A percentile compares a stretch with the other conserved stretches of the same genome.
phyloP scores from a whole-genome alignment of 208 protist genomes.

The Wallacemonas sp. region DNA sequence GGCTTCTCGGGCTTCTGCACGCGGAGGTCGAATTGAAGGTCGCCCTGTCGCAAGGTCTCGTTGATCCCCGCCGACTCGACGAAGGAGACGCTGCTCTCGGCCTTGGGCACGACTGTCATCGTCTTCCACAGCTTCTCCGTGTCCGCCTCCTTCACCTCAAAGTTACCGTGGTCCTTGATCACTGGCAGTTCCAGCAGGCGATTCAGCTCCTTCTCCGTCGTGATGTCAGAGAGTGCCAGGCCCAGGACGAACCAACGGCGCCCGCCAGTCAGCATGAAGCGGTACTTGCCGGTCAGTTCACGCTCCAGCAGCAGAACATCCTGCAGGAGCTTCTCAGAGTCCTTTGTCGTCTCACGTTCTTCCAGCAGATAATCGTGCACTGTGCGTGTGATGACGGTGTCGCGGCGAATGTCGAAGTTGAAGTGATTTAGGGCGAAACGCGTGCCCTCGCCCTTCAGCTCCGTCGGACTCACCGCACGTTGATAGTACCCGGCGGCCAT shows the following conservation, averaged over 20 bases:
- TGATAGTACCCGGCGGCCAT: slow-evolving; percentile 90
- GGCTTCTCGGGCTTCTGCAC: slow-evolving; percentile 73
- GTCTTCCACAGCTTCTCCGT: slow-evolving; percentile 81
- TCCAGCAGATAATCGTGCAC: slow-evolving; percentile 52
- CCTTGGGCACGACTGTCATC: slow-evolving; percentile 49
- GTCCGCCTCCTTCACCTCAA: slow-evolving; percentile 42
- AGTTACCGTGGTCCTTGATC: slow-evolving; percentile 78
- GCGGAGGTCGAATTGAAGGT: slow-evolving; percentile 55
- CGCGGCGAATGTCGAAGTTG: slow-evolving; percentile 90
- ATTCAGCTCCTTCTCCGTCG: slow-evolving; percentile 67
- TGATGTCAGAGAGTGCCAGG: slow-evolving; percentile 72
- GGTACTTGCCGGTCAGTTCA: slow-evolving; percentile 71
- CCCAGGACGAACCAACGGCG: slow-evolving; percentile 82
- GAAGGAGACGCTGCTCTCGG: slow-evolving; percentile 55
- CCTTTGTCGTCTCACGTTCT: slow-evolving; percentile 42
- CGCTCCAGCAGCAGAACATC: slow-evolving; percentile 85
- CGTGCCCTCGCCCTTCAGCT: slow-evolving; percentile 69
- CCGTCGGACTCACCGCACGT: slow-evolving; percentile 51
- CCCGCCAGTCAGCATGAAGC: slow-evolving; percentile 70
- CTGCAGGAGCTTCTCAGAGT: slow-evolving; percentile 79
- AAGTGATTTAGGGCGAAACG: slow-evolving; percentile 90
- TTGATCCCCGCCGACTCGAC: slow-evolving; percentile 50
- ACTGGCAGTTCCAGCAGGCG: slow-evolving; percentile 71
- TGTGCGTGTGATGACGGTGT: slow-evolving; percentile 69
- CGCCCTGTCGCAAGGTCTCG: slow-evolving; percentile 17